Percentiles rank a stretch among this genome's conserved stretches.
phyloP scores from a whole-genome alignment of 2,329 filamentous ascomycete species.

The Apiospora koreana region DNA sequence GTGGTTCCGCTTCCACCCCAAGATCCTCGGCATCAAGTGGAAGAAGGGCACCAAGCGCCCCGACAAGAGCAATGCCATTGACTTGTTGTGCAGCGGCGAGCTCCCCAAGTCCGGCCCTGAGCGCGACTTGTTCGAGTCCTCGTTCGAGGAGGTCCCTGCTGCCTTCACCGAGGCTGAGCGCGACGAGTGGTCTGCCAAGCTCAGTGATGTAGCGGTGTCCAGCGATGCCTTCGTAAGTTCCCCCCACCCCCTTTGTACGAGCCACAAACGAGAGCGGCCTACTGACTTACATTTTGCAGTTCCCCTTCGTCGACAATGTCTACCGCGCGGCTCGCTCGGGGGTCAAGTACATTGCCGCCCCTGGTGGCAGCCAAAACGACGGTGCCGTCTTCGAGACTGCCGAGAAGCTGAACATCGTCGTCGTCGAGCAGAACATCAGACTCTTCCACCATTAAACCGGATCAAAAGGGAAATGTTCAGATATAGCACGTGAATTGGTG shows the following conservation, averaged over 20 bases:
- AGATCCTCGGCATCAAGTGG: constrained; percentile 87
- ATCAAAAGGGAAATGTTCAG: not conserved
- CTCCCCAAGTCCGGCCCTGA: constrained; percentile 83
- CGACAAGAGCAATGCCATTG: constrained; percentile 98
- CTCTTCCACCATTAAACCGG: constrained; percentile 87
- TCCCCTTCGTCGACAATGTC: constrained; percentile 98
- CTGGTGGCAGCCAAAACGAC: constrained; percentile 87
- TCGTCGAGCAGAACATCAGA: constrained; percentile 91
- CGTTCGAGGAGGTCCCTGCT: constrained; percentile 86
- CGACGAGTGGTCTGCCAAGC: constrained; percentile 79
- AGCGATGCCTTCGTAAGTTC: constrained; percentile 88
- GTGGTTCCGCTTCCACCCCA: constrained; percentile 98
- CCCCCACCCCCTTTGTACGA: not conserved
- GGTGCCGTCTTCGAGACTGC: constrained; percentile 81
- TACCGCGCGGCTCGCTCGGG: constrained; percentile 88
- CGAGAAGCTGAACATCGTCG: constrained; percentile 88
- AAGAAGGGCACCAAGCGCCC: constrained; percentile 96
- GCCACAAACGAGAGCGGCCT: not conserved
- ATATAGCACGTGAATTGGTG: not conserved
- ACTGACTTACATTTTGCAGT: constrained; percentile 49
- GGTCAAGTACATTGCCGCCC: constrained; percentile 93
- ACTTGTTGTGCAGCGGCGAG: constrained; percentile 88
- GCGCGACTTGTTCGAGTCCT: constrained; percentile 80
- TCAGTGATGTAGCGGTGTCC: constrained; percentile 81
- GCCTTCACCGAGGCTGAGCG: constrained; percentile 85